These are phyloP conservation scores for Penicillium ucsense DNA, from an alignment of 495 filamentous ascomycete species.

Conservation along the genomic window DNA sequence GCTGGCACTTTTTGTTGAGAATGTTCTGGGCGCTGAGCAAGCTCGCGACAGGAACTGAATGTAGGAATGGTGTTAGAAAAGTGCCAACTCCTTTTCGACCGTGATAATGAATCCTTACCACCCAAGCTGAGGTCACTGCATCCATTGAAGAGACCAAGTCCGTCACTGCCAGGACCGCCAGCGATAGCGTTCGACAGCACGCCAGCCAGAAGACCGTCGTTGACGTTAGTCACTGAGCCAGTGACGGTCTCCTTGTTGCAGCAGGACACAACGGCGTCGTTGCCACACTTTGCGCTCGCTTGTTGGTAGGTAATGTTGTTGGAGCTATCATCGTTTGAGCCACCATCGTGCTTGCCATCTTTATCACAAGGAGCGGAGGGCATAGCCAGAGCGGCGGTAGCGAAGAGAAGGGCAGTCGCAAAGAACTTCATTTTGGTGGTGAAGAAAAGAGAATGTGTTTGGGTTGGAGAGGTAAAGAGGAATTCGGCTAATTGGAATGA, in stretches of 20 bases:
- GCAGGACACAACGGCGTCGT: slow-evolving; percentile 32
- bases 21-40: slow-evolving; percentile 25
- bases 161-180: slow-evolving; percentile 13
- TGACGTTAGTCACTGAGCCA: slow-evolving; percentile 13
- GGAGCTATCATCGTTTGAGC: slow-evolving; percentile 13
- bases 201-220: slow-evolving; percentile 13
- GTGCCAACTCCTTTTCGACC: background rate
- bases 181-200: slow-evolving; percentile 15
- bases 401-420: slow-evolving; percentile 19
- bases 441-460: no score
- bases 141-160: slow-evolving; percentile 21
- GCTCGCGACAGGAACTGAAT: slow-evolving; percentile 7
- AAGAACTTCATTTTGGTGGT: slow-evolving; percentile 29
- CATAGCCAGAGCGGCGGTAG: slow-evolving; percentile 22
- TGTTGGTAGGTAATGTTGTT: slow-evolving; percentile 26
- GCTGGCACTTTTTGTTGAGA: slow-evolving; percentile 37
- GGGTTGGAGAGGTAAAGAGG: background rate
- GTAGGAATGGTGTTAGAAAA: background rate
- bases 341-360: background rate
- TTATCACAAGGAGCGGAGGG: slow-evolving; percentile 8
- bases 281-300: slow-evolving; percentile 32
- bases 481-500: slow-evolving; percentile 1
- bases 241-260: slow-evolving; percentile 29
- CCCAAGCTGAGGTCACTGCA: slow-evolving; percentile 18
- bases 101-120: slow-evolving; percentile 5